A percentile compares a stretch with the other conserved stretches of the same genome.
phyloP scores from a whole-genome alignment of 2,329 filamentous ascomycete genomes.

The Scedosporium dehoogii region DNA sequence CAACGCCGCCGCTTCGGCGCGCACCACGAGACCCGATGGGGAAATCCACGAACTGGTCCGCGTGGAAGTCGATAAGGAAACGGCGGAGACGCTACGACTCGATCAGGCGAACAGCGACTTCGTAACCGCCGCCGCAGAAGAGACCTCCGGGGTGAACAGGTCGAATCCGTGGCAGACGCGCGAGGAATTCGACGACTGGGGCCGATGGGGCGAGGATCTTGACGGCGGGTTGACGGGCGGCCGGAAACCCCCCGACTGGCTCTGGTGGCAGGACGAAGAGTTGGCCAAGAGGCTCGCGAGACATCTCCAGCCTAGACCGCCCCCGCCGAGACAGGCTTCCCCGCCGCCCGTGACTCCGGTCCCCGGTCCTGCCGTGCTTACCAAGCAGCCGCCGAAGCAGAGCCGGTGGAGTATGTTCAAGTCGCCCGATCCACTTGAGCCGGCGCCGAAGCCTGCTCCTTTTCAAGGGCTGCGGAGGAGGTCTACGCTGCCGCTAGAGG shows the following conservation, averaged over 20 bases:
- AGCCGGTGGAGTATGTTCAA: conserved; percentile 24
- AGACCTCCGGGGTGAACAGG: not conserved
- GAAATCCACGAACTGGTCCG: conserved; percentile 23
- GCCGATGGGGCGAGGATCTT: conserved; percentile 25
- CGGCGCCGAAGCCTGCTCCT: conserved; percentile 5
- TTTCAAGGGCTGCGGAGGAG: not conserved
- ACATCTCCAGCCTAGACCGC: conserved; percentile 27
- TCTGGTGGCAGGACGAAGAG: conserved; percentile 37
- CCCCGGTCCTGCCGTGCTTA: conserved; percentile 19
- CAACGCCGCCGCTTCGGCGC: conserved; percentile 14
- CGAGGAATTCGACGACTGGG: conserved; percentile 34
- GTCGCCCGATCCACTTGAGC: conserved; percentile 11
- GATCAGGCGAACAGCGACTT: not conserved
- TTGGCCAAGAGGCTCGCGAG: conserved; percentile 34
- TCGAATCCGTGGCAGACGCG: not conserved
- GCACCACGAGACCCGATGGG: conserved; percentile 9
- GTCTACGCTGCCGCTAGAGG: conserved; percentile 4
- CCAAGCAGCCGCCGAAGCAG: conserved; percentile 22
- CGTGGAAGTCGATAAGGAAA: conserved; percentile 12
- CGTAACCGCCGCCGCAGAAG: not conserved
- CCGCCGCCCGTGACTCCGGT: conserved; percentile 15
- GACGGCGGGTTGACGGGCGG: conserved; percentile 1
- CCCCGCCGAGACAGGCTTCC: conserved; percentile 10
- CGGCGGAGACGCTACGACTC: not conserved
- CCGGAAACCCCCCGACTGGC: conserved; percentile 13